Base-by-base conservation (phyloP, 106 monocot genomes). In the Dendrobium catenatum region DNA sequence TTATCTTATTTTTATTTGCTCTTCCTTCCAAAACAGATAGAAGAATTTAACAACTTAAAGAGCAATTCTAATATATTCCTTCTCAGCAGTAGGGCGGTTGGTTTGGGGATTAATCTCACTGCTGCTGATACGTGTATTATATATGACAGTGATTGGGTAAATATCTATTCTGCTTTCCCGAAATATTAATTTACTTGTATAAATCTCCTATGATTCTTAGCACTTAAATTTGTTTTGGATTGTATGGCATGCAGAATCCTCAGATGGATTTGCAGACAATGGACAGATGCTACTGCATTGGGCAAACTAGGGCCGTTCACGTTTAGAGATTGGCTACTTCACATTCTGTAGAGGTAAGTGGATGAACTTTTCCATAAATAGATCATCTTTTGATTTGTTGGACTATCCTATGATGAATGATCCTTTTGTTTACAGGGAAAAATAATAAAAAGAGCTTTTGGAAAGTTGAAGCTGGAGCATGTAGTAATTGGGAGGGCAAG, bases 101-200 rank as follows among this genome's bases (percentile, higher is more conserved):
- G 99, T 8, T 79, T 99, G 27, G 99, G 99, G 74, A 99, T 99
- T 73, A 99, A 99, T 82, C 88, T 99, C 58, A 91, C 95, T 78
- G 89, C 95, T 72, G 99, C 95, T 61, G 99, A 99, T 86, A 99
- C 99, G n/a, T 95, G 95, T 78, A 93, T 99, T 66, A 81, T 99
- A 33, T 99, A 99, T 82, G 99, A 99, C 55, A 95, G 95, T 84
- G 99, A 99, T 83, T 99, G 99, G 99, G 97, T 98, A 93, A 76
- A 68, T 27, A n/a, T 51, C 51, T 51, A 31, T 48, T 72, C 29
- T 19, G 20, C 1, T 47, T 20, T 42, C 18, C 42, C 0, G n/a
- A 37, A n/a, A 13, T 51, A 33, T 77, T 80, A 49, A 66, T 48
- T 82, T 61, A 68, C 18, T 13, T 11, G 5, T 20, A 20, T 19